A percentile compares a stretch with the other conserved stretches of the same genome.
These are phyloP conservation scores for Calophaca sinica DNA, from an alignment of 306 rosid species.

Conservation along the genomic window DNA sequence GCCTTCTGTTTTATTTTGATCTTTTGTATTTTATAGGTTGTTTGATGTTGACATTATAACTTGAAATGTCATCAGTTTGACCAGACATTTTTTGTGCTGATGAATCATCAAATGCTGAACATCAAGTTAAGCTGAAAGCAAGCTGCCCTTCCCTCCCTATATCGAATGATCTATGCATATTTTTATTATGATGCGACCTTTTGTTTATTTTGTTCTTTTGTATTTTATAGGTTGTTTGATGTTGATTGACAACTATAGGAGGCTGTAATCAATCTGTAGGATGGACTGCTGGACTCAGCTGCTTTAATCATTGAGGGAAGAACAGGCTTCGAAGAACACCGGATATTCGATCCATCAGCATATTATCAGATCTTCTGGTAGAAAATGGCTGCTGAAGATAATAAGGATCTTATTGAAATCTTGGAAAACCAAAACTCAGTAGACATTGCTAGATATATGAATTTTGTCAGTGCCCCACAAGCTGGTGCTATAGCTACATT, in stretches of 20 bases:
- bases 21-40: background rate
- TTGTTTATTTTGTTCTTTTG: background rate
- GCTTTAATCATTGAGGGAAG: constrained; percentile 10
- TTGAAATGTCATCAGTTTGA: background rate
- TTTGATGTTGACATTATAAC: background rate
- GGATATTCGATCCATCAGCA: constrained; percentile 3
- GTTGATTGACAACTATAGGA: constrained; percentile 31
- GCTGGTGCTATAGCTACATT: constrained; percentile 94
- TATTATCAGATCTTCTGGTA: background rate
- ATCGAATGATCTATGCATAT: constrained; percentile 24
- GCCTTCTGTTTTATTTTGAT: background rate
- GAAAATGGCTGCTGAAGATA: constrained; percentile 73
- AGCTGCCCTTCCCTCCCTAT: constrained; percentile 3
- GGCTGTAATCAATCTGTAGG: constrained; percentile 34
- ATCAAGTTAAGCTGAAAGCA: constrained; percentile 1
- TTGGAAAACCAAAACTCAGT: constrained; percentile 62
- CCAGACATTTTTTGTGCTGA: background rate
- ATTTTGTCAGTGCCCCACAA: constrained; percentile 74
- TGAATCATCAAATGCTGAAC: background rate
- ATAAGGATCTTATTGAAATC: constrained; percentile 71
- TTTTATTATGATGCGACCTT: background rate
- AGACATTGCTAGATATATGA: constrained; percentile 70
- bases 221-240: background rate
- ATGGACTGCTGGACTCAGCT: constrained; percentile 11
- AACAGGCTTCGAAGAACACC: constrained; percentile 6